Base-by-base conservation (phyloP, 2,329 filamentous ascomycete species). In the Hirsutella thompsonii region DNA sequence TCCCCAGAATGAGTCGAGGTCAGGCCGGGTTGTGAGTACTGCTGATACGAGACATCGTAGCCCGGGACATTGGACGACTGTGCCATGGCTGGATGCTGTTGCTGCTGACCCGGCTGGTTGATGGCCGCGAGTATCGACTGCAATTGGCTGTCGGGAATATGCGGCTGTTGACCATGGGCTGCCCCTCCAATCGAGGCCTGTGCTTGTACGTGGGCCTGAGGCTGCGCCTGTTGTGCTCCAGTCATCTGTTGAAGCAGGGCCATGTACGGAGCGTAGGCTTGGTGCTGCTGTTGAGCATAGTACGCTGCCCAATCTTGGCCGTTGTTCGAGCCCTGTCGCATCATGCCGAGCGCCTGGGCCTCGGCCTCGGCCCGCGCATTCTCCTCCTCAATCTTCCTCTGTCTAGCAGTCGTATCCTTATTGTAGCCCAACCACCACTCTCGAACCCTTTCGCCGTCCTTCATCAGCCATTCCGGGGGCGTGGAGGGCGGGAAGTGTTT, bases 361-460 rank as follows among this genome's bases (percentile, higher is more conserved):
- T 61, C 54, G 20, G 56, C 58, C 38, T 57, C 56, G 16, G 52
- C 51, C 43, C 54, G 54, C n/a, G 58, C 58, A 8, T 51, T 55
- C 21, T 61, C 58, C 28, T 63, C 63, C 2, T 63, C 59, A 21
- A 59, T 57, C 38, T 54, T 60, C 41, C 63, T 63, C 37, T 66
- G 57, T 36, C 59, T 60, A 2, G 54, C 52, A 8, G 60, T 55
- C 11, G 53, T 36, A 39, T 66, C 65, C 44, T 59, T 63, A 41
- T 63, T 62, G 45, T 66, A 69, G 0, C 70, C 71, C 10, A 65
- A 55, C 59, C 67, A 69, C 73, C 74, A 79, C 46, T 73, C 66
- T 9, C 66, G 64, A 0, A 68, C 59, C 45, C 64, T 64, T 26
- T 67, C 66, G 3, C 64, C 54, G 26, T 70, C 62, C 19, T 66